These are phyloP conservation scores for Suillus hirtellus DNA, from an alignment of 768 basidiomycete genomes.

Conservation along the genomic window DNA sequence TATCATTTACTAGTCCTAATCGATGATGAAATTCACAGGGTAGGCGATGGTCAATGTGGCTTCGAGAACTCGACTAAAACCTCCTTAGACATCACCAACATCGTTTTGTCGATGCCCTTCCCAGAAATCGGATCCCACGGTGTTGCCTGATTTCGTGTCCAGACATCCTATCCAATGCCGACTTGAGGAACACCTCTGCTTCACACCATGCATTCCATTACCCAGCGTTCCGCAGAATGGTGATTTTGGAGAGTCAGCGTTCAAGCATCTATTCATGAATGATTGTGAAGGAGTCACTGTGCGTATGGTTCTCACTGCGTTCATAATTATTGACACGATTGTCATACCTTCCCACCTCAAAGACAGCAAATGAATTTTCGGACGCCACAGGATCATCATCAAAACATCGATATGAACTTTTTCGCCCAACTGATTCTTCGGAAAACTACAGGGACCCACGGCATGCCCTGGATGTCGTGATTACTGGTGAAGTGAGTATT, in stretches of 20 bases:
- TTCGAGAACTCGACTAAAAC: constrained; percentile 5
- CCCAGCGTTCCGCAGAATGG: constrained; percentile 23
- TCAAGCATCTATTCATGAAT: constrained; percentile 4
- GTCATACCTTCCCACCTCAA: constrained; percentile 20
- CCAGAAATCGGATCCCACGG: constrained; percentile 13
- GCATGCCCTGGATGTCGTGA: constrained; percentile 38
- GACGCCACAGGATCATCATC: constrained; percentile 26
- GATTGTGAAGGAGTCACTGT: constrained; percentile 24
- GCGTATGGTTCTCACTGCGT: constrained; percentile 17
- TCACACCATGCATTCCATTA: constrained; percentile 38
- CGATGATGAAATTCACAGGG: constrained; percentile 2
- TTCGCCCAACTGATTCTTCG: constrained; percentile 30
- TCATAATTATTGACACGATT: constrained; percentile 17
- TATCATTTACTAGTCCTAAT: constrained; percentile 16
- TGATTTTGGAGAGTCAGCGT: constrained; percentile 19
- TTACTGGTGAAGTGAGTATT: constrained; percentile 34
- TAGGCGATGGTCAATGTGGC: neutral
- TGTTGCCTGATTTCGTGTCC: constrained; percentile 38
- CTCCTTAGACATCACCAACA: constrained; percentile 29
- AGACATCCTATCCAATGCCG: constrained; percentile 52
- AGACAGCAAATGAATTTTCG: constrained; percentile 27
- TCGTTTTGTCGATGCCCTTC: constrained; percentile 18
- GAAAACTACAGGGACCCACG: constrained; percentile 28
- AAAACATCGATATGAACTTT: constrained; percentile 32
- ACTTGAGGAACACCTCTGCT: constrained; percentile 46